phyloP scores from a whole-genome alignment of 176 grass and related monocot genomes.

The Thinopyrum elongatum region DNA sequence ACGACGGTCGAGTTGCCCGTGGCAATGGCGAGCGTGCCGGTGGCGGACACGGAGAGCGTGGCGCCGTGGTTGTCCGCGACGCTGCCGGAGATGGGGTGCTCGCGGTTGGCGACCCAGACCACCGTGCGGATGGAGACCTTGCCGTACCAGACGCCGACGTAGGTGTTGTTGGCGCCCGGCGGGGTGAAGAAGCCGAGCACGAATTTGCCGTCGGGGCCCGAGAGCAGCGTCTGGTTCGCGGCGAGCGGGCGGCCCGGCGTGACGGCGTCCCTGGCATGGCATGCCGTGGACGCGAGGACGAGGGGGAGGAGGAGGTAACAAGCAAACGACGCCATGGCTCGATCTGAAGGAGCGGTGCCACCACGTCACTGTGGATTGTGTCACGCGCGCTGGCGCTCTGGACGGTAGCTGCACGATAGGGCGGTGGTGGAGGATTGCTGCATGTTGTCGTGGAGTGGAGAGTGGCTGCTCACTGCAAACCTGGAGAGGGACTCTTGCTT shows the following conservation, averaged over 20 bases:
- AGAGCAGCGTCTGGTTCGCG: constrained; percentile 46
- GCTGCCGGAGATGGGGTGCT: constrained; percentile 36
- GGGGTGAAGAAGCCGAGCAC: constrained; percentile 62
- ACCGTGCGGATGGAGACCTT: constrained; percentile 53
- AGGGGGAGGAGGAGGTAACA: not conserved
- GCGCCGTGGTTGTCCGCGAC: constrained; percentile 32
- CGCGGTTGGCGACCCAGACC: constrained; percentile 64
- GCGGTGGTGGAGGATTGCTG: not conserved
- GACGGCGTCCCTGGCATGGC: constrained; percentile 40
- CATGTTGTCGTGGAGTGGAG: constrained; percentile 20
- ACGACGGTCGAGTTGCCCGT: constrained; percentile 25
- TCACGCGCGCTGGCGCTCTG: constrained; percentile 9
- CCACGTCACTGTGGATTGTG: not conserved
- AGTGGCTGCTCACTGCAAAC: not conserved
- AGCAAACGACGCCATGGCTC: constrained; percentile 17
- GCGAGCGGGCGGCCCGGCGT: constrained; percentile 35
- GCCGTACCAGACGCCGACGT: constrained; percentile 61
- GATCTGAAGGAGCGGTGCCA: not conserved
- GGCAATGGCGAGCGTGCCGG: constrained; percentile 39
- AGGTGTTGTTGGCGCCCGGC: constrained; percentile 40
- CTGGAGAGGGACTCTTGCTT: not conserved
- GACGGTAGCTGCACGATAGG: constrained; percentile 9
- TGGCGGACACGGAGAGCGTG: constrained; percentile 44
- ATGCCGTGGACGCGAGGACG: not conserved
- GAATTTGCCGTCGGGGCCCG: constrained; percentile 40